Conservation (phyloP, 345 rosid genomes). For the Sonneratia alba region DNA sequence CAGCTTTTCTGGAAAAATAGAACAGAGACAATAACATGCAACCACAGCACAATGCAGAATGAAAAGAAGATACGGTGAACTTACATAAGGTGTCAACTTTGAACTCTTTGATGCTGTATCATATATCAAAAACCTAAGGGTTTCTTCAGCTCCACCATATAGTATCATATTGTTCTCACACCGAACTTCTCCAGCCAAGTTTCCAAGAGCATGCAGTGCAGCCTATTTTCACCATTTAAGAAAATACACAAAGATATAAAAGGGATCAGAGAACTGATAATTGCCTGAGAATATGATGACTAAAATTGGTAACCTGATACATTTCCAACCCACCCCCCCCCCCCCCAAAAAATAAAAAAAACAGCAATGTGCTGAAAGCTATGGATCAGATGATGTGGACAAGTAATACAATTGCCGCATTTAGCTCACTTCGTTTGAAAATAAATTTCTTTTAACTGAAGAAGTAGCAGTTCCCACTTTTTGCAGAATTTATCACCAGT, state of each 20-base stretch:
- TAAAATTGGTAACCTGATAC: no score
- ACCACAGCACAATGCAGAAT: background rate
- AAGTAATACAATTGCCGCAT: no score
- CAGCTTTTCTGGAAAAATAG: background rate
- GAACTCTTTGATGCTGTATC: conserved; percentile 67
- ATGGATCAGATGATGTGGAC: no score
- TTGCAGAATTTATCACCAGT: no score
- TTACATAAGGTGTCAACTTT: conserved; percentile 75
- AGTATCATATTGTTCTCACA: conserved; percentile 38
- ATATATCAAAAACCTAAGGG: conserved; percentile 54
- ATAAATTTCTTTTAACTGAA: no score
- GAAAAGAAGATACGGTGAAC: conserved; percentile 8
- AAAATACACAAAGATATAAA: background rate
- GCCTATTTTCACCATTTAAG: conserved; percentile 34
- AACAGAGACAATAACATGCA: background rate
- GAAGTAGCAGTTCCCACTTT: no score
- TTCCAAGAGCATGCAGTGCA: conserved; percentile 72
- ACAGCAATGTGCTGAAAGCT: no score
- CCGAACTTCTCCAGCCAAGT: conserved; percentile 63
- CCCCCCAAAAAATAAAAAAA: no score
- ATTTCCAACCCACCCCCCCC: no score
- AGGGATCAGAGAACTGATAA: background rate
- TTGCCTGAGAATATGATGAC: background rate
- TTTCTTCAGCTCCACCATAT: conserved; percentile 63
- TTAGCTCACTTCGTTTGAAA: no score